phyloP scores from a whole-genome alignment of 2,329 filamentous ascomycete genomes.

The Verticillium tricorpus region DNA sequence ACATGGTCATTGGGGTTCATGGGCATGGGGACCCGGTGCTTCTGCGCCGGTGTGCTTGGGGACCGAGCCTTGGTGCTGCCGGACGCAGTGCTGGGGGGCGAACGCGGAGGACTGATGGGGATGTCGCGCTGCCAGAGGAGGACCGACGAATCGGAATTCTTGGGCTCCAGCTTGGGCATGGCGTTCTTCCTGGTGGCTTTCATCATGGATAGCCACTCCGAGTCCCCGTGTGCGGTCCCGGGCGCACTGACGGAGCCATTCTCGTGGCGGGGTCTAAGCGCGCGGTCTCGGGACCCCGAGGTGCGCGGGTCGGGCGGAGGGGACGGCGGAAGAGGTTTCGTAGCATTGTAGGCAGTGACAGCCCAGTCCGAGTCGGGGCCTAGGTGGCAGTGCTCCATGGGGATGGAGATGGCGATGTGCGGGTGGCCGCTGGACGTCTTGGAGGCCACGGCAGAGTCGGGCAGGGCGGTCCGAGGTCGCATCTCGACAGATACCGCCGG shows the following conservation, averaged over 20 bases:
- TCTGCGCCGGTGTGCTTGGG: slow-evolving; percentile 2
- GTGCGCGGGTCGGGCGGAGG: slow-evolving; percentile 6
- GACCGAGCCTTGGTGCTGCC: slow-evolving; percentile 5
- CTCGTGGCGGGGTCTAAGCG: slow-evolving; percentile 4
- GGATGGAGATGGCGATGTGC: slow-evolving; percentile 59
- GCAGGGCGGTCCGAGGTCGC: slow-evolving; percentile 28
- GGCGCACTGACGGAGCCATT: slow-evolving; percentile 22
- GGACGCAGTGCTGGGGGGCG: slow-evolving; percentile 10
- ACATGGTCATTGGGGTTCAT: slow-evolving; percentile 6
- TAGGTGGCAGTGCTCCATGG: slow-evolving; percentile 43
- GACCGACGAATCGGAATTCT: slow-evolving; percentile 6
- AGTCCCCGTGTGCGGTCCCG: slow-evolving; percentile 29
- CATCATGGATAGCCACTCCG: slow-evolving; percentile 22
- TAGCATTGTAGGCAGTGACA: slow-evolving; percentile 12
- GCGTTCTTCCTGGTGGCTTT: slow-evolving; percentile 25
- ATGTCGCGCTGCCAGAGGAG: slow-evolving; percentile 10
- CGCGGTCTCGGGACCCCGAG: slow-evolving; percentile 8
- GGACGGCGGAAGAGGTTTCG: slow-evolving; percentile 16
- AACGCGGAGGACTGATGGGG: slow-evolving; percentile 10
- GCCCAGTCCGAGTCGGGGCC: slow-evolving; percentile 18
- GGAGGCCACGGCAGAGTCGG: slow-evolving; percentile 52
- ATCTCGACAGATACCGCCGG: slow-evolving; percentile 21
- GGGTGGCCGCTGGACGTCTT: slow-evolving; percentile 48
- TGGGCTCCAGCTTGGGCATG: slow-evolving; percentile 3
- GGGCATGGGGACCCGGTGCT: slow-evolving; percentile 1